These are phyloP conservation scores for Sindora glabra DNA, from an alignment of 306 rosid species.

Conservation along the genomic window DNA sequence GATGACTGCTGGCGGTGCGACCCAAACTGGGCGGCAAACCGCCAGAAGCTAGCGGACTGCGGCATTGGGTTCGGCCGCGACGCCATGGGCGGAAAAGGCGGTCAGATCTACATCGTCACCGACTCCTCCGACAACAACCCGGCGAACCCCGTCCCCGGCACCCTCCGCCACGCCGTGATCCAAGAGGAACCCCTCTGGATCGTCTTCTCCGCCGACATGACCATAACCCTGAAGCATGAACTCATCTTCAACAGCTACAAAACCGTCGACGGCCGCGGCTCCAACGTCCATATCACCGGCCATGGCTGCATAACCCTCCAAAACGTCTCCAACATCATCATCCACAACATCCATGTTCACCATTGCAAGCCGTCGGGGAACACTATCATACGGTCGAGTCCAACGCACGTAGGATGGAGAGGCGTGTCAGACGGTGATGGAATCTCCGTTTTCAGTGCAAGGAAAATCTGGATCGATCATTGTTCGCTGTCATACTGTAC, in stretches of 20 bases:
- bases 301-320: conserved; percentile 91
- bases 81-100: conserved; percentile 85
- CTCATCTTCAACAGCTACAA: conserved; percentile 84
- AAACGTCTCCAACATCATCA: conserved; percentile 66
- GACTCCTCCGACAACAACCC: conserved; percentile 90
- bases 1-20: conserved; percentile 97
- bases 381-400: conserved; percentile 51
- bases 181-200: conserved; percentile 92
- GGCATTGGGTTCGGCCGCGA: conserved; percentile 78
- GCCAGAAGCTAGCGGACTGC: conserved; percentile 82
- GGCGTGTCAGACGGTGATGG: conserved; percentile 92
- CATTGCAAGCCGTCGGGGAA: conserved; percentile 81
- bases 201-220: conserved; percentile 61
- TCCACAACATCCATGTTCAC: conserved; percentile 80
- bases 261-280: conserved; percentile 88
- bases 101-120: conserved; percentile 79
- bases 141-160: conserved; percentile 66
- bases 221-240: conserved; percentile 63
- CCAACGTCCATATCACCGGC: conserved; percentile 58
- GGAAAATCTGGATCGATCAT: conserved; percentile 90
- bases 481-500: conserved; percentile 67
- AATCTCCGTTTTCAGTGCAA: conserved; percentile 54
- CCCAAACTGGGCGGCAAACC: conserved; percentile 50
- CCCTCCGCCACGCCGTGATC: conserved; percentile 92
- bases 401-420: conserved; percentile 72